A percentile compares a stretch with the other conserved stretches of the same genome.
These are phyloP conservation scores for Pleurozium schreberi DNA, from an alignment of 225 moss, liverwort and hornwort species.

Conservation along the genomic window DNA sequence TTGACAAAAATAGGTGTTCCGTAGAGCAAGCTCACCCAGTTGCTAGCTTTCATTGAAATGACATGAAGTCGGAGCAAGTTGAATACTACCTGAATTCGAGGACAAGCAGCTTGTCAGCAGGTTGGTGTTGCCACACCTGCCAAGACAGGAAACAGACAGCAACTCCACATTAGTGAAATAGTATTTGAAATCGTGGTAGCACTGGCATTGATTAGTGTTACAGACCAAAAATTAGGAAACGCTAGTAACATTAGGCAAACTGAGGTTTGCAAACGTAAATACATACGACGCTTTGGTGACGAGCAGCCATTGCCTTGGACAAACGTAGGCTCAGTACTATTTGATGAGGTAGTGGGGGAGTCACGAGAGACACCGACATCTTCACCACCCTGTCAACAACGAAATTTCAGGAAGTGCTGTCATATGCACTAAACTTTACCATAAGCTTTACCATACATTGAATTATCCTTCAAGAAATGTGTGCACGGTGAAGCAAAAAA, in stretches of 20 bases:
- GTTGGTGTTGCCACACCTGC: slow-evolving; percentile 79
- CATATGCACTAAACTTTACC: background rate
- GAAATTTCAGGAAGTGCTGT: background rate
- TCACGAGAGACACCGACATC: background rate
- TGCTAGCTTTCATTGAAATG: background rate
- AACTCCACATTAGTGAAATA: background rate
- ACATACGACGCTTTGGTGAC: background rate
- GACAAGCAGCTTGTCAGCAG: slow-evolving; percentile 30
- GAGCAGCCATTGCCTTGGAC: slow-evolving; percentile 10
- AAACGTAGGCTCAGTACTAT: background rate
- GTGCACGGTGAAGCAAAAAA: background rate
- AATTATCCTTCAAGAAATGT: background rate
- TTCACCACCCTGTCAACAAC: slow-evolving; percentile 9
- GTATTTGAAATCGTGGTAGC: background rate
- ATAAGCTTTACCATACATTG: background rate
- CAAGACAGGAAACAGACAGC: slow-evolving; percentile 1
- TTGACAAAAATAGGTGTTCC: background rate
- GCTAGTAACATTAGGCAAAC: background rate
- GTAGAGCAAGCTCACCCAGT: background rate
- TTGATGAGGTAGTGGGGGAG: background rate
- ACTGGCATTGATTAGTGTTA: background rate
- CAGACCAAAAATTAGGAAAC: background rate
- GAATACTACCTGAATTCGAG: slow-evolving; percentile 46
- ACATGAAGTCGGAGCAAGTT: background rate
- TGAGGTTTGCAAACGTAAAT: background rate